A percentile compares a stretch with the other conserved stretches of the same genome.
phyloP scores from a whole-genome alignment of 2,329 filamentous ascomycete genomes.

The Aureobasidium sp. region DNA sequence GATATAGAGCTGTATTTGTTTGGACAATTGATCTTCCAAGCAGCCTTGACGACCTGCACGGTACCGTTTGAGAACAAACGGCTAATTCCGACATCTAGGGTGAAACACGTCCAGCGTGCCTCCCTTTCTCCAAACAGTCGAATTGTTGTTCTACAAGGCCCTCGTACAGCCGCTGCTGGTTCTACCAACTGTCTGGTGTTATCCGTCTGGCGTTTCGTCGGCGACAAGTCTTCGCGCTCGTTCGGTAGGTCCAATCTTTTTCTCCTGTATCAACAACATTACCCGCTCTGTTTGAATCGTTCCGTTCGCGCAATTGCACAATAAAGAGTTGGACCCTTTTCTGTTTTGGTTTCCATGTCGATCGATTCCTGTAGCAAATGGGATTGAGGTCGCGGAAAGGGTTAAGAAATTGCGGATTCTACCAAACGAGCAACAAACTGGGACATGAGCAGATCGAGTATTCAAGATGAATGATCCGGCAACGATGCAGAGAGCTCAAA shows the following conservation, averaged over 20 bases:
- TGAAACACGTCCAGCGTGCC: slow-evolving; percentile 1
- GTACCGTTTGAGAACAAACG: slow-evolving; percentile 9
- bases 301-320: background rate
- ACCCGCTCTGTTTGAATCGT: background rate
- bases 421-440: background rate
- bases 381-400: background rate
- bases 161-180: background rate
- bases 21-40: background rate
- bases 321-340: background rate
- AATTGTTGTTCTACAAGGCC: slow-evolving; percentile 13
- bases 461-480: background rate
- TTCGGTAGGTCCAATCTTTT: background rate
- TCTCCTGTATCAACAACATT: background rate
- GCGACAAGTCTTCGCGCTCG: background rate
- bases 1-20: background rate
- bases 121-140: slow-evolving; percentile 12
- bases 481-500: background rate
- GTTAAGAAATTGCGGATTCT: background rate
- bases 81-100: background rate
- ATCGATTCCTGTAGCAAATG: background rate
- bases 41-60: background rate
- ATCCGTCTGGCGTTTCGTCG: slow-evolving; percentile 1
- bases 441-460: background rate
- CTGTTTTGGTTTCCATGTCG: background rate
- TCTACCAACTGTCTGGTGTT: background rate